Base-by-base conservation (phyloP, 1,284 basidiomycete genomes). In the Irpex sp. region DNA sequence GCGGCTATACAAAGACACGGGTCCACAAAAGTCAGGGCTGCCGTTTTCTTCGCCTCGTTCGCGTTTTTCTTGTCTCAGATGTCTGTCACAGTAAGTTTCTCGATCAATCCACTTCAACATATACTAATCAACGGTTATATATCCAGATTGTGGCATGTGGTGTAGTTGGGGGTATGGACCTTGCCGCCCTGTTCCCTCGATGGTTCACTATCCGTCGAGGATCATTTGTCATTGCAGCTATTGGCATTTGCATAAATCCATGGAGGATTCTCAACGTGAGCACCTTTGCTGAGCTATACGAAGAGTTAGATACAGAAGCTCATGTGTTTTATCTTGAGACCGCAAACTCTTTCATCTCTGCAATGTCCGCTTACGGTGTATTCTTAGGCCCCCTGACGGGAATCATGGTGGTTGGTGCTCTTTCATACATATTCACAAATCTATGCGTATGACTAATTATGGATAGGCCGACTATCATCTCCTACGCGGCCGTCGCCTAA, bases 41-140 rank as follows among this genome's bases (percentile, higher is more conserved):
- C 72, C 1, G 72, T 74, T 1, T 75, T 75, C 63, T 75, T 75
- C 56, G 72, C 71, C n/a, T 68, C 70, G 31, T 70, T 71, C 61
- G 69, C 74, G 1, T 73, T 74, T 61, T 71, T 75, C 51, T 55
- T 73, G 17, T 70, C 72, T 1, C 71, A 73, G 61, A 37, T 74
- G 8, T 73, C 68, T 31, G 70, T 72, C 0, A 74, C 70, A 43
- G 71, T 75, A n/a, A 66, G 68, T 26, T n/a, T 13, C 49, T 19
- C 17, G 21, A 15, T 31, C 55, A 3, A 31, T 26, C 26, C 35
- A 35, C 13, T 50, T 58, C 26, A 31, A 31, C 31, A 4, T 31
- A 31, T 31, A 4, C 31, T 31, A 31, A 31, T 31, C 31, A 4
- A 31, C 31, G 31, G 3, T 0, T 11, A 15, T 26, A 26, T 51